A percentile compares a stretch with the other conserved stretches of the same genome.
Conservation (phyloP, 2,329 filamentous ascomycete genomes). For the Blumeriella jaapii region DNA sequence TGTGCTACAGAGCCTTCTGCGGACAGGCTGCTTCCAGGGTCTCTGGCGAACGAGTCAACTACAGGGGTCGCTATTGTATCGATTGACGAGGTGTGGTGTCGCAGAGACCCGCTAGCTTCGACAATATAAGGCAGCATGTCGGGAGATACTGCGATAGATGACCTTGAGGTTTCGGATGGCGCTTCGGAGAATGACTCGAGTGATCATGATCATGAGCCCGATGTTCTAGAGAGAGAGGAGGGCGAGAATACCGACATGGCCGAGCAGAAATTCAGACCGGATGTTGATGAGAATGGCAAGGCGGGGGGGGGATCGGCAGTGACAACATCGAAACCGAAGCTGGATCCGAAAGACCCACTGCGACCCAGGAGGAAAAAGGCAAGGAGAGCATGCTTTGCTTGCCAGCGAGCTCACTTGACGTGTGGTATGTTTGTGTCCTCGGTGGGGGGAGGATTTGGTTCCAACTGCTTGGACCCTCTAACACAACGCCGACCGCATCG, state of each 20-base stretch:
- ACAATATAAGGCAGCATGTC: constrained; percentile 27
- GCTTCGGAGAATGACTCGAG: constrained; percentile 28
- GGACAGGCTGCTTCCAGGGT: constrained; percentile 18
- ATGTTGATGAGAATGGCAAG: constrained; percentile 25
- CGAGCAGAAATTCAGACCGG: constrained; percentile 24
- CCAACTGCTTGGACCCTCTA: not conserved
- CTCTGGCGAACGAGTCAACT: constrained; percentile 14
- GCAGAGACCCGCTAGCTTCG: constrained; percentile 19
- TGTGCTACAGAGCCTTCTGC: constrained; percentile 22
- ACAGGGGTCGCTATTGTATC: constrained; percentile 19
- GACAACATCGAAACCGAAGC: constrained; percentile 44
- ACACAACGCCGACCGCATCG: too few relatives aligned
- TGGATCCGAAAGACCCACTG: constrained; percentile 78
- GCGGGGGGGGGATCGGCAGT: constrained; percentile 29
- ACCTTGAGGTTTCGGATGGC: constrained; percentile 27
- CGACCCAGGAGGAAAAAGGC: constrained; percentile 93
- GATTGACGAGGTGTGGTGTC: constrained; percentile 24
- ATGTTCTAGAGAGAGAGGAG: constrained; percentile 24
- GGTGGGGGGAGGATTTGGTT: constrained; percentile 7
- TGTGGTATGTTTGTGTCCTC: constrained; percentile 64
- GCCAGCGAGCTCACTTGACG: constrained; percentile 92
- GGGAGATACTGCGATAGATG: constrained; percentile 27
- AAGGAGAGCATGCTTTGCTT: constrained; percentile 87
- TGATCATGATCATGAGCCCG: constrained; percentile 26
- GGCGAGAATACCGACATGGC: constrained; percentile 27